Percentiles rank a stretch among this genome's conserved stretches.
Evolutionary conservation across 2,329 filamentous ascomycete species (phyloP).

Genomic region (Neopestalotiopsis sp.): DNA sequence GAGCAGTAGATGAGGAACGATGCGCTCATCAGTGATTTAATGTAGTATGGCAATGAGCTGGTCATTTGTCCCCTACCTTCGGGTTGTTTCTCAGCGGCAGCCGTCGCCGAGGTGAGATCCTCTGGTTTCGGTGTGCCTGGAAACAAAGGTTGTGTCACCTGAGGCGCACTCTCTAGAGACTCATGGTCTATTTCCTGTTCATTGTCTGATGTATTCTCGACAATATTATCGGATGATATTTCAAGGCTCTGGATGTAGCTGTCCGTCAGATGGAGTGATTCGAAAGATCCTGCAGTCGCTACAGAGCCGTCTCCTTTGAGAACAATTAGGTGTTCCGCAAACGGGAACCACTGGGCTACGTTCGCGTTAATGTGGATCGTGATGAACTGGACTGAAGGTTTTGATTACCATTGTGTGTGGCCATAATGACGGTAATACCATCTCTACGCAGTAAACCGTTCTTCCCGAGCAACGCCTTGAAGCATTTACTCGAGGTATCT

Average conservation of each 20-base stretch:
- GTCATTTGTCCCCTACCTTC: background rate
- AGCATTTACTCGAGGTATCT: slow-evolving; percentile 14
- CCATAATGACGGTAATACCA: slow-evolving; percentile 8
- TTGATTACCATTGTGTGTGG: slow-evolving; percentile 15
- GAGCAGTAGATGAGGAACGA: slow-evolving; percentile 6
- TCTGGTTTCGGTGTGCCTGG: background rate
- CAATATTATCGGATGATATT: background rate
- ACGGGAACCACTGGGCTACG: slow-evolving; percentile 12
- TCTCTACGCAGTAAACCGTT: background rate
- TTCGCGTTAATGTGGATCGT: background rate
- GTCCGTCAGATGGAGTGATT: background rate
- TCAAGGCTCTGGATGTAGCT: background rate
- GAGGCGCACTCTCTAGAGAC: too few species aligned
- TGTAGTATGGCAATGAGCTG: slow-evolving; percentile 12
- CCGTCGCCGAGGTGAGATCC: background rate
- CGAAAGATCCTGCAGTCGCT: background rate
- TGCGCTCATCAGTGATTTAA: slow-evolving; percentile 5
- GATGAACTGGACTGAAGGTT: background rate
- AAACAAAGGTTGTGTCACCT: too few species aligned
- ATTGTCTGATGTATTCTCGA: background rate
- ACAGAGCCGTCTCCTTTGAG: background rate
- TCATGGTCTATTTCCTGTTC: too few species aligned
- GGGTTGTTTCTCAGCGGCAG: too few species aligned
- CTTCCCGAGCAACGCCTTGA: slow-evolving; percentile 1
- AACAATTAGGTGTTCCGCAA: slow-evolving; percentile 9